Percentiles rank a stretch among this genome's conserved stretches.
phyloP scores from a whole-genome alignment of 2,329 filamentous ascomycete genomes.

The Fusarium chlamydosporum region DNA sequence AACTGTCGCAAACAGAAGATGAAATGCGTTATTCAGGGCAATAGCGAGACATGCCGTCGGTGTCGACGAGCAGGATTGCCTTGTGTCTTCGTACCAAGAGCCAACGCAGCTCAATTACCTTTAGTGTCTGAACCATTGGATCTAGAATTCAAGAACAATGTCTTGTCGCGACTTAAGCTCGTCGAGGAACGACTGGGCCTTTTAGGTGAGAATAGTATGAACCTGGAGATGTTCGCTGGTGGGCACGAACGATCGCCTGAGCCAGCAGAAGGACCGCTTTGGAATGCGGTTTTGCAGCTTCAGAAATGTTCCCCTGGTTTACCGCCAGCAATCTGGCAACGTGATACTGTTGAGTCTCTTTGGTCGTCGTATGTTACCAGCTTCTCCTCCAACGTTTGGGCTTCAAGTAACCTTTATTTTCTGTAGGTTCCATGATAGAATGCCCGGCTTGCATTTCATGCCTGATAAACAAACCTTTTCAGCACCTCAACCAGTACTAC shows the following conservation, averaged over 20 bases:
- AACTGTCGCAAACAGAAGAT: slow-evolving; percentile 32
- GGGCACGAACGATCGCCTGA: slow-evolving; percentile 4
- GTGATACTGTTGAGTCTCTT: slow-evolving; percentile 13
- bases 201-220: not conserved
- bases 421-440: slow-evolving; percentile 17
- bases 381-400: fast-evolving
- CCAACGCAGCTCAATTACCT: slow-evolving; percentile 20
- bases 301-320: slow-evolving; percentile 7
- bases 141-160: slow-evolving; percentile 22
- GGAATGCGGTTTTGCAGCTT: slow-evolving; percentile 8
- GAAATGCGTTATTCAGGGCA: slow-evolving; percentile 34
- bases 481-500: not conserved
- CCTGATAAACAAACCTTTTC: slow-evolving; percentile 25
- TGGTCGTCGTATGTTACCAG: slow-evolving; percentile 12
- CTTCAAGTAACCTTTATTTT: not conserved
- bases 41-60: slow-evolving; percentile 21
- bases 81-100: slow-evolving; percentile 25
- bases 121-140: slow-evolving; percentile 16
- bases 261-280: slow-evolving; percentile 1
- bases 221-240: not conserved
- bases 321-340: slow-evolving; percentile 5
- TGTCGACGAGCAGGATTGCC: slow-evolving; percentile 24
- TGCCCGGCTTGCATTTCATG: slow-evolving; percentile 25
- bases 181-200: slow-evolving; percentile 7
- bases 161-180: slow-evolving; percentile 4